Percentiles rank a stretch among this genome's conserved stretches.
Conservation (phyloP, 176 grass and related monocot species). For the Rhipidocladum racemiflorum region DNA sequence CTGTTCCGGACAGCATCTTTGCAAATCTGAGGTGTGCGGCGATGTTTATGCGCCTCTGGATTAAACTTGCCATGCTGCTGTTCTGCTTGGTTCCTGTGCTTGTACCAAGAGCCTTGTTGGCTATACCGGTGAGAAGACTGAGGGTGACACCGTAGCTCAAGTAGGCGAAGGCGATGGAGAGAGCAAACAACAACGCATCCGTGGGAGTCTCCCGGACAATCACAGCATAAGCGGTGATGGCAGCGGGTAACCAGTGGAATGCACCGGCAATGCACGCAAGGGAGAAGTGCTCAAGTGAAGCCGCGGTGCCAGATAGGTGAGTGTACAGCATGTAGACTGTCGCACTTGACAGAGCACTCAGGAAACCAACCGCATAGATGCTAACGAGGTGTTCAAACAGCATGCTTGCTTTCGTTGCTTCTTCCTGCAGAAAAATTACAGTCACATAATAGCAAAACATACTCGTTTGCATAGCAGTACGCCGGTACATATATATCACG, state of each 20-base stretch:
- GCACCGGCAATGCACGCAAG: constrained; percentile 58
- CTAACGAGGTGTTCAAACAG: constrained; percentile 50
- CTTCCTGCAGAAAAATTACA: constrained; percentile 35
- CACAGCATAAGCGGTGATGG: constrained; percentile 44
- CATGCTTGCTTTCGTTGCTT: constrained; percentile 23
- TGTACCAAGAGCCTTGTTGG: constrained; percentile 31
- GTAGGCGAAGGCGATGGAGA: constrained; percentile 43
- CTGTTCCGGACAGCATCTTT: constrained; percentile 67
- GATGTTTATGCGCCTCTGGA: constrained; percentile 41
- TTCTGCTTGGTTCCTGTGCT: constrained; percentile 11
- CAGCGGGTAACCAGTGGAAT: constrained; percentile 65
- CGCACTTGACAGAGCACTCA: constrained; percentile 54
- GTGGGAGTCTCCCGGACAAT: constrained; percentile 31
- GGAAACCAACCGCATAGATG: constrained; percentile 58
- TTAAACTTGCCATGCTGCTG: constrained; percentile 25
- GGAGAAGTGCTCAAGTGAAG: constrained; percentile 47
- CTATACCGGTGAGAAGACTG: constrained; percentile 38
- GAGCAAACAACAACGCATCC: constrained; percentile 35
- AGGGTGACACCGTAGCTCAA: constrained; percentile 52
- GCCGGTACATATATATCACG: neutral
- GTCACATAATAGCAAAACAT: constrained; percentile 21
- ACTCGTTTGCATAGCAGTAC: neutral
- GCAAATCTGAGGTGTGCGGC: constrained; percentile 64
- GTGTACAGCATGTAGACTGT: constrained; percentile 49
- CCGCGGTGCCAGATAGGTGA: constrained; percentile 22